Percentiles rank a stretch among this genome's conserved stretches.
These are phyloP conservation scores for Xylaria nigripes DNA, from an alignment of 495 filamentous ascomycete genomes.

Conservation along the genomic window DNA sequence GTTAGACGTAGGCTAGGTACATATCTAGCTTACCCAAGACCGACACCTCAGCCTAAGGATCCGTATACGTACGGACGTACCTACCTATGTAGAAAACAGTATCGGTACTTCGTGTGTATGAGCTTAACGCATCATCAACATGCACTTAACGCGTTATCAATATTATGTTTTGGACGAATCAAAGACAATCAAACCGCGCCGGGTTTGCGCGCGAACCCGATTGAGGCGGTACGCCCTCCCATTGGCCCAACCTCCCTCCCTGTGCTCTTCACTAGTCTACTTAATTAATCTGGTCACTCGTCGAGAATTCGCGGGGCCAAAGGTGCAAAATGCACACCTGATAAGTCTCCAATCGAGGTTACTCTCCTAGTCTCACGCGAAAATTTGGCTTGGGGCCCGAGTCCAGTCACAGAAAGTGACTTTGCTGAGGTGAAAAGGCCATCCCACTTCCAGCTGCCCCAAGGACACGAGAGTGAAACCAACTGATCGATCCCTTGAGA, in stretches of 20 bases:
- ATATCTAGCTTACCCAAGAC: no score
- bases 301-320: slow-evolving; percentile 3
- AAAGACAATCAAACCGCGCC: slow-evolving; percentile 3
- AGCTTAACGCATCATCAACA: background rate
- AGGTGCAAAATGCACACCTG: slow-evolving; percentile 7
- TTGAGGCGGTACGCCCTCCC: slow-evolving; percentile 18
- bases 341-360: slow-evolving; percentile 7
- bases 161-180: background rate
- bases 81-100: no score
- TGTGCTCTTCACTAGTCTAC: background rate
- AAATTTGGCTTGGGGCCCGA: background rate
- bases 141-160: slow-evolving; percentile 1
- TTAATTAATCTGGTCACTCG: background rate
- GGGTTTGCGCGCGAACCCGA: background rate
- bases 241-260: slow-evolving; percentile 28
- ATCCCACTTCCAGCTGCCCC: background rate
- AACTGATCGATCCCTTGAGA: background rate
- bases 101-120: no score
- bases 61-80: no score
- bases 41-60: no score
- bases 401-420: no score
- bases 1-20: no score
- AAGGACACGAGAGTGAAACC: background rate
- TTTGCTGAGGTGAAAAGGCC: background rate
- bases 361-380: slow-evolving; percentile 9